Percentiles rank a stretch among this genome's conserved stretches.
phyloP scores from a whole-genome alignment of 768 basidiomycete species.

The Rhizopogon salebrosus region DNA sequence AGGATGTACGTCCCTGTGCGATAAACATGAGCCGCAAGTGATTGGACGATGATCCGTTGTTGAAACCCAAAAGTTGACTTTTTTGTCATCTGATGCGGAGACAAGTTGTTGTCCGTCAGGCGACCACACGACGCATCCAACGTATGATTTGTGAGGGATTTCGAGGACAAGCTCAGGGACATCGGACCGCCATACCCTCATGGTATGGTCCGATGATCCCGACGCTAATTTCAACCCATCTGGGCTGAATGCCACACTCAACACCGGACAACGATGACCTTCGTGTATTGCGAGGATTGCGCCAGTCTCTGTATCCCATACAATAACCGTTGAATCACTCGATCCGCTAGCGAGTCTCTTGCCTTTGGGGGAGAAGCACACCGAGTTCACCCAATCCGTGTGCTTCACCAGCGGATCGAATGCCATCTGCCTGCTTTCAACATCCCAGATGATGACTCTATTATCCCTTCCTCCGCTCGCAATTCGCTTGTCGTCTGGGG shows the following conservation, averaged over 20 bases:
- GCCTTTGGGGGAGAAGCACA: conserved; percentile 10
- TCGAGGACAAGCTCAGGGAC: conserved; percentile 6
- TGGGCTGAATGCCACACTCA: conserved; percentile 33
- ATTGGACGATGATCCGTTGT: conserved; percentile 11
- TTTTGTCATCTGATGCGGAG: background rate
- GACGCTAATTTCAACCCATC: conserved; percentile 33
- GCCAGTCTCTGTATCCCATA: conserved; percentile 4
- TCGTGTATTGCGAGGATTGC: background rate
- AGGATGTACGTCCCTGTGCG: conserved; percentile 53
- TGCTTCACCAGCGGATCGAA: conserved; percentile 16
- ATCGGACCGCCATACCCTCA: conserved; percentile 2
- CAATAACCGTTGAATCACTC: background rate
- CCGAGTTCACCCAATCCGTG: conserved; percentile 6
- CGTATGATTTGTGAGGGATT: background rate
- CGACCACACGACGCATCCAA: background rate
- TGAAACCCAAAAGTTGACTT: background rate
- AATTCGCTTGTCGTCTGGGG: conserved; percentile 11
- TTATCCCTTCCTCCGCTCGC: conserved; percentile 6
- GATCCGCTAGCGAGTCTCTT: conserved; percentile 5
- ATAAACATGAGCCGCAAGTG: conserved; percentile 7
- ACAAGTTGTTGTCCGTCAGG: background rate
- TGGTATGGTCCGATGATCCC: conserved; percentile 18
- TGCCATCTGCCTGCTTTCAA: conserved; percentile 22
- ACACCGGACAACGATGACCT: background rate
- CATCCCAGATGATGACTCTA: conserved; percentile 11